A percentile compares a stretch with the other conserved stretches of the same genome.
These are phyloP conservation scores for Arachis monticola DNA, from an alignment of 331 rosid genomes.

Conservation along the genomic window DNA sequence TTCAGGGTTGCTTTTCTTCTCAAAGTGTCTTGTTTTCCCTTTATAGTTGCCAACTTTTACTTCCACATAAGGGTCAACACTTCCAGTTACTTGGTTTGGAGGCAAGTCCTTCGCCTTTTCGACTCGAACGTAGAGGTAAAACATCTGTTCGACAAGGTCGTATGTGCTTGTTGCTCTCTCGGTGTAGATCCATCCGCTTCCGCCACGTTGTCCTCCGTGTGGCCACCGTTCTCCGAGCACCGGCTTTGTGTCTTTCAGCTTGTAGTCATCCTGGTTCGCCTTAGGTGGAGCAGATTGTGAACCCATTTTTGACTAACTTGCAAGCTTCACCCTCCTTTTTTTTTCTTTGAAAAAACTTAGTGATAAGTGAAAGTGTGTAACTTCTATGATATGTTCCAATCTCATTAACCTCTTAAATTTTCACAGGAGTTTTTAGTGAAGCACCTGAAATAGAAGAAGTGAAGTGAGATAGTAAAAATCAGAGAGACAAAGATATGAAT, in stretches of 20 bases:
- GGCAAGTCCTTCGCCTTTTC: slow-evolving; percentile 53
- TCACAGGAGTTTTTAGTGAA: not conserved
- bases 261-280: slow-evolving; percentile 65
- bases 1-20: slow-evolving; percentile 52
- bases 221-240: slow-evolving; percentile 87
- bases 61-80: slow-evolving; percentile 48
- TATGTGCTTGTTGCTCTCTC: slow-evolving; percentile 46
- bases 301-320: slow-evolving; percentile 47
- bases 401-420: not conserved
- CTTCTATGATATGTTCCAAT: slow-evolving; percentile 6
- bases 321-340: slow-evolving; percentile 6
- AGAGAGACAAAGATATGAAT: not conserved
- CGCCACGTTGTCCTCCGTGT: slow-evolving; percentile 55
- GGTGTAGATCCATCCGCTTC: slow-evolving; percentile 40
- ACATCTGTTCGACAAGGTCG: slow-evolving; percentile 50
- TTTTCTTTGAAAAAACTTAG: not conserved
- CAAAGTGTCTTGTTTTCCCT: slow-evolving; percentile 49
- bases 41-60: slow-evolving; percentile 49
- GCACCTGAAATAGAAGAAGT: slow-evolving; percentile 29
- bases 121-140: slow-evolving; percentile 50
- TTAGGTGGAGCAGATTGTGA: slow-evolving; percentile 48
- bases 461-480: slow-evolving; percentile 13
- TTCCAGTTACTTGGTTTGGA: slow-evolving; percentile 40
- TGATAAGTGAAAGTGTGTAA: not conserved
- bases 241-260: slow-evolving; percentile 80